Percentiles rank a stretch among this genome's conserved stretches.
These are phyloP conservation scores for Tetragonia tetragonoides DNA, from an alignment of 148 eudicot species.

Conservation along the genomic window DNA sequence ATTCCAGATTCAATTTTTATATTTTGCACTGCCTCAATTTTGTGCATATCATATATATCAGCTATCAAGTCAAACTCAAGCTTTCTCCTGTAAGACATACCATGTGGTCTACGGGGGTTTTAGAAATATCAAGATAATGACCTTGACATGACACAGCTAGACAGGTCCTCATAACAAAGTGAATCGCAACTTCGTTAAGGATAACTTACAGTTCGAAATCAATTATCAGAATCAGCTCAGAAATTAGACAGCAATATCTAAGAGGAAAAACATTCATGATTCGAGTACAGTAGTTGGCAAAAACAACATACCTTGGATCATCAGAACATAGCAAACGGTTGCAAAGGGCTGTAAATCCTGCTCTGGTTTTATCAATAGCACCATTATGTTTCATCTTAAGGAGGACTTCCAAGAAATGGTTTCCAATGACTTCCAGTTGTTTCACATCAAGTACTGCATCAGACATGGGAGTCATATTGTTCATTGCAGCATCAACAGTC, in stretches of 20 bases:
- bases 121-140: no score
- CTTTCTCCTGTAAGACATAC: no score
- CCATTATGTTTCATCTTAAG: conserved; percentile 98
- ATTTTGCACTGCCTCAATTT: no score
- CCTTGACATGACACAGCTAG: no score
- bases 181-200: neutral
- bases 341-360: conserved; percentile 99
- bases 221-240: neutral
- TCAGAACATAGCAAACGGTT: conserved; percentile 96
- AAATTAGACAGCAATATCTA: neutral
- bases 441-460: conserved; percentile 71
- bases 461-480: conserved; percentile 26
- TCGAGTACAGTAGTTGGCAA: neutral
- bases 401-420: conserved; percentile 90
- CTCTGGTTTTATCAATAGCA: conserved; percentile 97
- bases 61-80: no score
- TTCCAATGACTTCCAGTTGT: conserved; percentile 87
- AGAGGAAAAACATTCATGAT: neutral
- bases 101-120: no score
- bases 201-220: neutral
- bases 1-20: no score
- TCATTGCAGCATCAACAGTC: conserved; percentile 30
- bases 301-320: conserved; percentile 67
- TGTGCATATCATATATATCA: no score
- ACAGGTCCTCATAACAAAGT: no score